These are phyloP conservation scores for Proliferodiscus dingleyae DNA, from an alignment of 2,329 filamentous ascomycete species.

Conservation along the genomic window DNA sequence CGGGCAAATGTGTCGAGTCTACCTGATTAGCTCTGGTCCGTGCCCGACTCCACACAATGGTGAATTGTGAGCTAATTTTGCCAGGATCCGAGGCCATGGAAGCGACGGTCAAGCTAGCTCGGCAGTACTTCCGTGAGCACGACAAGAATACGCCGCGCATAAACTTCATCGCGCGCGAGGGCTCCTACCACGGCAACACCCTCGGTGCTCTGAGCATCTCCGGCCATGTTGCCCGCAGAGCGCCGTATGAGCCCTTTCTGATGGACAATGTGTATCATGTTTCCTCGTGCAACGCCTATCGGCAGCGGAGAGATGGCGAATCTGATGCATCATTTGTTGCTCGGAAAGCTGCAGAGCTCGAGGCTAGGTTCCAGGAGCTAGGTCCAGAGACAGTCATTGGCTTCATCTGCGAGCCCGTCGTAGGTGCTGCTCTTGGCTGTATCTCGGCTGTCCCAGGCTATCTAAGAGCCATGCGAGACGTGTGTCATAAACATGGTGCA, in stretches of 20 bases:
- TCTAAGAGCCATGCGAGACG: constrained; percentile 58
- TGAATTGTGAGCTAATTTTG: constrained; percentile 6
- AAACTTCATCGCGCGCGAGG: constrained; percentile 58
- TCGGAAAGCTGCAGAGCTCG: constrained; percentile 56
- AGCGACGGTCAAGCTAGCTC: constrained; percentile 60
- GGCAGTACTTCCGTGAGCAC: constrained; percentile 61
- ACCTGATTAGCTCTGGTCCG: constrained; percentile 53
- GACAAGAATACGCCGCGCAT: constrained; percentile 40
- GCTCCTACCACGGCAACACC: constrained; percentile 68
- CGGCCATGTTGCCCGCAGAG: constrained; percentile 54
- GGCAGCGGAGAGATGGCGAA: constrained; percentile 46
- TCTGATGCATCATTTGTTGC: constrained; percentile 50
- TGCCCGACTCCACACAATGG: not conserved
- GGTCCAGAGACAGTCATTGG: constrained; percentile 60
- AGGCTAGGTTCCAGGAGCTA: constrained; percentile 54
- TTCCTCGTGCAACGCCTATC: constrained; percentile 60
- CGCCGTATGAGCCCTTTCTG: constrained; percentile 53
- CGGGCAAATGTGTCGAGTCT: constrained; percentile 47
- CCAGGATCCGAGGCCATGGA: constrained; percentile 65
- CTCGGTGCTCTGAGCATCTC: constrained; percentile 56
- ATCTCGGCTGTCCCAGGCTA: constrained; percentile 64
- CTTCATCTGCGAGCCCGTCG: constrained; percentile 63
- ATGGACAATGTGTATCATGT: constrained; percentile 50
- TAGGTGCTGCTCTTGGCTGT: constrained; percentile 66
- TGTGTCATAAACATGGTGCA: constrained; percentile 68